Base-by-base conservation (phyloP, 192 early-diverging fungal species). In the Chytriomyces hyalinus region DNA sequence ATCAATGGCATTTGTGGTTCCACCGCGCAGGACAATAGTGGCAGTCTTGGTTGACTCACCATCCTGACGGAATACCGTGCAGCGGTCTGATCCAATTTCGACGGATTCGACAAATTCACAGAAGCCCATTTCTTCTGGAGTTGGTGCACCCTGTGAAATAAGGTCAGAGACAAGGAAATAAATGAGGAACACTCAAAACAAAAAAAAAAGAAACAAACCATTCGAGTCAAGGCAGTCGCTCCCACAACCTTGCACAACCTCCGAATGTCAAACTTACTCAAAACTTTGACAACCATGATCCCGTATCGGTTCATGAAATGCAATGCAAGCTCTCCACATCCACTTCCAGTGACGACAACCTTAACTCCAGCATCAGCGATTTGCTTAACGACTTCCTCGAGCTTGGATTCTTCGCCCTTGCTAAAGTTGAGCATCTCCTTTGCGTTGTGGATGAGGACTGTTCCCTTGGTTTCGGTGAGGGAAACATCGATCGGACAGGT, bases 401-500 rank as follows among this genome's bases (percentile, higher is more conserved):
- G 87, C 76, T 94, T 93, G 72, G 87, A 86, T 84, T 99, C 97
- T 84, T 99, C 97, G 67, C 92, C 97, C 84, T 95, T 95, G 63
- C 92, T 93, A 83, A 97, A 99, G 81, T 93, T 92, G 36, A 98
- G 87, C 97, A 99, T 98, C 81, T 98, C 97, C 65, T 89, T 84
- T 59, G 97, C 97, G 82, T 93, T 97, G 80, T 96, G 92, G 83
- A 99, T 94, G 81, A 99, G 88, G 61, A 99, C 97, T 17, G 97
- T 99, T 64, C 97, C 97, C 91, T 99, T 99, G 53, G 97, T 99
- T 83, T 99, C 97, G 43, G 97, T 99, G 83, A 95, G 91, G 7
- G 93, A 85, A 63, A 96, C 90, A 81, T 99, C 97, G 62, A 99
- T 87, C 9, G 94, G 90, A 82, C 95, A 99, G 15, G 94, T 91